These are phyloP conservation scores for Coccomyxa sp. DNA, from an alignment of 139 green algal species.

Conservation along the genomic window DNA sequence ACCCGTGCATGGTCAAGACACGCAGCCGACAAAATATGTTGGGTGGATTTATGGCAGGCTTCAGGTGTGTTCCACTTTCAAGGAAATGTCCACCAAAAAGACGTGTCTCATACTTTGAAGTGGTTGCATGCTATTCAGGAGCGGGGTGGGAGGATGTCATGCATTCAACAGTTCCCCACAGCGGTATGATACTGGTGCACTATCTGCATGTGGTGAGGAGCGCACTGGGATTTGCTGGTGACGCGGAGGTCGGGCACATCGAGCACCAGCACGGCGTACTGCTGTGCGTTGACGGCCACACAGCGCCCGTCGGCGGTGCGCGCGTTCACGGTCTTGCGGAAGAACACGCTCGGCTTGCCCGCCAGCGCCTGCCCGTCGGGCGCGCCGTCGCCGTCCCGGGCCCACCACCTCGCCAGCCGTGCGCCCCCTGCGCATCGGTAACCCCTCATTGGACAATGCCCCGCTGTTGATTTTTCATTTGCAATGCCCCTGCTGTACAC, in stretches of 20 bases:
- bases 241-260: slow-evolving; percentile 33
- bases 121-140: too few species aligned
- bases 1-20: too few species aligned
- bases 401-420: slow-evolving; percentile 13
- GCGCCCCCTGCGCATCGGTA: neutral
- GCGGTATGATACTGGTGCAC: too few species aligned
- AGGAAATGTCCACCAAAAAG: too few species aligned
- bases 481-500: neutral
- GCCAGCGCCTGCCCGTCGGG: slow-evolving; percentile 9
- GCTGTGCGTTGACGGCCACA: slow-evolving; percentile 58
- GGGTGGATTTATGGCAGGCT: too few species aligned
- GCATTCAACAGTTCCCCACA: too few species aligned
- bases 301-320: neutral
- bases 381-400: neutral
- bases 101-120: too few species aligned
- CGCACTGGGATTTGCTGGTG: too few species aligned
- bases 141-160: too few species aligned
- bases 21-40: too few species aligned
- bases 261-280: slow-evolving; percentile 58
- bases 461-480: neutral
- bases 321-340: slow-evolving; percentile 49
- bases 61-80: too few species aligned
- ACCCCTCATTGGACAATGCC: neutral
- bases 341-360: slow-evolving; percentile 43
- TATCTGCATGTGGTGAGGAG: too few species aligned